Evolutionary conservation across 2,329 filamentous ascomycete genomes (phyloP).

Genomic region (Nannizzia gypsea): DNA sequence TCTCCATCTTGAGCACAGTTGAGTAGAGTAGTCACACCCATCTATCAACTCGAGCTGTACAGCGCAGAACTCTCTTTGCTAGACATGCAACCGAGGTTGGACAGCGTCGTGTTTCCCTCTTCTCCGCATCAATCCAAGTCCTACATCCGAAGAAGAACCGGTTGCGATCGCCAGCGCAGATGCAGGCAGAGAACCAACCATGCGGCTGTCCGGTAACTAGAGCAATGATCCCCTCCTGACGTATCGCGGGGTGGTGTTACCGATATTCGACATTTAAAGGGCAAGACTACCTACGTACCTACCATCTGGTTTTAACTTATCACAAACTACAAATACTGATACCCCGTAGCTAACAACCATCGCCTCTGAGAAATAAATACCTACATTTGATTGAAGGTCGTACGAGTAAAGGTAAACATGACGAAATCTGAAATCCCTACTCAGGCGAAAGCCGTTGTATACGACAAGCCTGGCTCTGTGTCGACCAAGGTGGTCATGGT

Average conservation of each 20-base stretch:
- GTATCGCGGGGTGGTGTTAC: neutral
- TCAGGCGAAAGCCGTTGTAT: slow-evolving; percentile 52
- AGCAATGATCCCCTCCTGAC: neutral
- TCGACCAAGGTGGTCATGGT: slow-evolving; percentile 53
- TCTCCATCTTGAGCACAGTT: neutral
- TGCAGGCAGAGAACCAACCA: neutral
- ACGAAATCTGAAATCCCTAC: slow-evolving; percentile 38
- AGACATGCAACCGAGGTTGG: neutral
- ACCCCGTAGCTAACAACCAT: neutral
- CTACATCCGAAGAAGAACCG: neutral
- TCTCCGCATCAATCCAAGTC: neutral
- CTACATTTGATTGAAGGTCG: neutral
- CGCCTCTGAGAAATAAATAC: too few species aligned
- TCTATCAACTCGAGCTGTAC: neutral
- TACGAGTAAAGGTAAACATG: slow-evolving; percentile 18
- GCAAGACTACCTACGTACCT: too few species aligned
- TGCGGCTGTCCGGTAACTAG: neutral
- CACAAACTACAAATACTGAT: too few species aligned
- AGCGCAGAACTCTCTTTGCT: too few species aligned
- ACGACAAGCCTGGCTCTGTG: slow-evolving; percentile 53
- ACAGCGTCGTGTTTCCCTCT: neutral
- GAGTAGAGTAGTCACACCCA: neutral
- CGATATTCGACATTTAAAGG: too few species aligned
- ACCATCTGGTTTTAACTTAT: too few species aligned
- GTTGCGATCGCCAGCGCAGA: neutral